phyloP scores from a whole-genome alignment of 2,329 filamentous ascomycete genomes.

The Dactylellina sp. region DNA sequence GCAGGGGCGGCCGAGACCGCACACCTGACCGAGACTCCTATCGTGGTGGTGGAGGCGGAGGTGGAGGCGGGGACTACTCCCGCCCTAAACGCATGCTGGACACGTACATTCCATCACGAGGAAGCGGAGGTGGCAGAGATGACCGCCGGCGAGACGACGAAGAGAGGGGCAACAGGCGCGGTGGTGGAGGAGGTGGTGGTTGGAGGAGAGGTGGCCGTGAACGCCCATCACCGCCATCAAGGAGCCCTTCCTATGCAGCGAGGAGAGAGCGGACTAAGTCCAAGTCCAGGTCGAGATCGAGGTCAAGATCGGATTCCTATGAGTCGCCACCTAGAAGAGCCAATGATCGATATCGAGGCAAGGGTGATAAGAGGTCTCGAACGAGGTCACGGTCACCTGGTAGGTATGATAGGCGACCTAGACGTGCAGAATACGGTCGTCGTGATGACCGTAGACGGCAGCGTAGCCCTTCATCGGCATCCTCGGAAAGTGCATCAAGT shows the following conservation, averaged over 20 bases:
- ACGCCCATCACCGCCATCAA: constrained; percentile 59
- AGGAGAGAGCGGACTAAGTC: constrained; percentile 33
- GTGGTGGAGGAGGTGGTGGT: constrained; percentile 27
- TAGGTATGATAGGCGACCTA: constrained; percentile 43
- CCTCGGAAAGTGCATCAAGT: constrained; percentile 59
- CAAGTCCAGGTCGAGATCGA: constrained; percentile 60
- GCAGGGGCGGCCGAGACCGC: constrained; percentile 62
- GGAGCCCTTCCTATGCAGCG: constrained; percentile 59
- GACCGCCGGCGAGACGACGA: constrained; percentile 61
- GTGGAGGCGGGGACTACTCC: constrained; percentile 62
- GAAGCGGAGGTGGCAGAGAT: constrained; percentile 54
- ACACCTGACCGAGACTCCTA: constrained; percentile 62
- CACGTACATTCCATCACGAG: constrained; percentile 62
- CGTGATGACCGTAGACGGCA: constrained; percentile 49
- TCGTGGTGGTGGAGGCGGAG: constrained; percentile 64
- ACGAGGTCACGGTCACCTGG: constrained; percentile 54
- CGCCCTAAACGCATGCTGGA: constrained; percentile 61
- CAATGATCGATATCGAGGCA: constrained; percentile 61
- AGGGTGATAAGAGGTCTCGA: constrained; percentile 60
- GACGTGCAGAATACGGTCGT: constrained; percentile 29
- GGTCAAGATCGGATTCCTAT: constrained; percentile 60
- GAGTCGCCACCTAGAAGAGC: constrained; percentile 61
- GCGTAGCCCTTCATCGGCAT: constrained; percentile 44
- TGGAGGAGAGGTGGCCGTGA: constrained; percentile 61
- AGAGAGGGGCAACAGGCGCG: constrained; percentile 57